phyloP scores from a whole-genome alignment of 495 filamentous ascomycete genomes.

The Aspergillus cavernicola region DNA sequence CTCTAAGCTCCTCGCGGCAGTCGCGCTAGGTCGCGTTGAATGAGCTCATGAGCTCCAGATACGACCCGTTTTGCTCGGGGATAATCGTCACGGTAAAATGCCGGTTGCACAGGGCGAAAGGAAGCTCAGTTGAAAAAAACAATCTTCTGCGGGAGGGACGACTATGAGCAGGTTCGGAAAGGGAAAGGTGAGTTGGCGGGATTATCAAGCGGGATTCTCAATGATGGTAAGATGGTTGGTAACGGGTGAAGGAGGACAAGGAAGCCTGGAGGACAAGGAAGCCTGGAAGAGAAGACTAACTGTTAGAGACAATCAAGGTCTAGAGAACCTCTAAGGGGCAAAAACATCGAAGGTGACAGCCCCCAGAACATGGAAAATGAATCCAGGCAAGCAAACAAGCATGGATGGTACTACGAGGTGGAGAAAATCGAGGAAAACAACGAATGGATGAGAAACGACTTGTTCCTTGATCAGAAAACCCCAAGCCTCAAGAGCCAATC shows the following conservation, averaged over 20 bases:
- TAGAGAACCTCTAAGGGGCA: neutral
- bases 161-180: neutral
- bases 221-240: no score
- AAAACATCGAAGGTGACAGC: constrained; percentile 3
- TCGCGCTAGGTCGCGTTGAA: neutral
- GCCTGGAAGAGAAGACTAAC: no score
- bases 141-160: neutral
- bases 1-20: neutral
- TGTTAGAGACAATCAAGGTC: neutral
- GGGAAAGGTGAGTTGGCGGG: neutral
- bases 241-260: neutral
- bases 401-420: neutral
- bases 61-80: neutral
- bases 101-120: neutral
- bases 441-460: neutral
- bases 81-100: neutral
- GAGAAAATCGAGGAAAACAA: neutral
- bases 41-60: neutral
- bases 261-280: neutral
- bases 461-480: neutral
- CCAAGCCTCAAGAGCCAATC: neutral
- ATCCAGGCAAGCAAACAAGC: constrained; percentile 4
- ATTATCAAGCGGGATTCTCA: neutral
- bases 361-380: neutral
- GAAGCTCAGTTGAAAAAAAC: neutral